Evolutionary conservation across 495 filamentous ascomycete species (phyloP).

Genomic region (Rostrohypoxylon terebratum): DNA sequence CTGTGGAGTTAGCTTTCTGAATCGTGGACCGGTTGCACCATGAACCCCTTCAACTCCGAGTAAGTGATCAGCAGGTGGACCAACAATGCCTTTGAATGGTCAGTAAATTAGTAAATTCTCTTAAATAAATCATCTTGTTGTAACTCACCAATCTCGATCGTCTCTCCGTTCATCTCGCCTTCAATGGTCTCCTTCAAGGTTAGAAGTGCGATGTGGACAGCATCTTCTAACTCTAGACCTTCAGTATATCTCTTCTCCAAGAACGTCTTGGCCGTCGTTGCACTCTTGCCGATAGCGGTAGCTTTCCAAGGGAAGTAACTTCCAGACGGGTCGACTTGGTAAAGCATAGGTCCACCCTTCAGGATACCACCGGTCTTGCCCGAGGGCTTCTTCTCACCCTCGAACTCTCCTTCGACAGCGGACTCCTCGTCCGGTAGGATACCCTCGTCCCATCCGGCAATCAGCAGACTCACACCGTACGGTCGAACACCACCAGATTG

Average conservation of each 20-base stretch:
- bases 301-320: conserved; percentile 99
- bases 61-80: conserved; percentile 90
- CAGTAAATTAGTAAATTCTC: conserved; percentile 54
- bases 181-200: conserved; percentile 99
- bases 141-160: conserved; percentile 92
- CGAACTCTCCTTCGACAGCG: conserved; percentile 58
- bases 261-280: conserved; percentile 97
- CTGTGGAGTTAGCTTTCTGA: conserved; percentile 94
- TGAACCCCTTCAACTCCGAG: conserved; percentile 94
- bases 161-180: conserved; percentile 99
- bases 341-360: conserved; percentile 95
- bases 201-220: conserved; percentile 96
- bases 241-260: conserved; percentile 98
- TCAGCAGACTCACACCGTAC: conserved; percentile 95
- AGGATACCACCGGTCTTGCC: conserved; percentile 93
- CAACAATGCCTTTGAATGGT: conserved; percentile 82
- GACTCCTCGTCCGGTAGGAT: conserved; percentile 77
- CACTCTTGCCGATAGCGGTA: conserved; percentile 98
- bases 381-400: conserved; percentile 74
- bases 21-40: conserved; percentile 88
- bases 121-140: background rate
- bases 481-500: conserved; percentile 97
- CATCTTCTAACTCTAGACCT: conserved; percentile 96
- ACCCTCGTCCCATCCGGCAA: conserved; percentile 98
- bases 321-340: conserved; percentile 97